A percentile compares a stretch with the other conserved stretches of the same genome.
phyloP scores from a whole-genome alignment of 768 basidiomycete genomes.

The Lepiota brunneoincarnata region DNA sequence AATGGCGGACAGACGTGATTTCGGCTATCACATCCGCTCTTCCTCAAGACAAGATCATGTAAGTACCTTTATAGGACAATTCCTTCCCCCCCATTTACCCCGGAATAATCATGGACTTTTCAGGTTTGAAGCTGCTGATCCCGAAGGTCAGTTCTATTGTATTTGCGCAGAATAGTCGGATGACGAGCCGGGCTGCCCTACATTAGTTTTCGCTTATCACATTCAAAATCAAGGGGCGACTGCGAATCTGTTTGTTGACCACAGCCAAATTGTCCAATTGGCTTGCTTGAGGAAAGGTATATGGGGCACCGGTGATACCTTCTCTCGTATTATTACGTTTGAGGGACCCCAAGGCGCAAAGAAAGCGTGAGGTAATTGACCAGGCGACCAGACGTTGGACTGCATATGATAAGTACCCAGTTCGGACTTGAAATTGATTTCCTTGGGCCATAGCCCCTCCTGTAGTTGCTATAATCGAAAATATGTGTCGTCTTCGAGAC shows the following conservation, averaged over 20 bases:
- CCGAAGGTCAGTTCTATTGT: background rate
- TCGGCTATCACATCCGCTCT: conserved; percentile 36
- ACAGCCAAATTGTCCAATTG: conserved; percentile 42
- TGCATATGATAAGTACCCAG: too few species aligned
- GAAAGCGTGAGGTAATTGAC: background rate
- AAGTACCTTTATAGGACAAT: background rate
- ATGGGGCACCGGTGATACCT: conserved; percentile 43
- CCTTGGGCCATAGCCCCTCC: too few species aligned
- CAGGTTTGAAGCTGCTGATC: conserved; percentile 11
- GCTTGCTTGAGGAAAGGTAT: conserved; percentile 42
- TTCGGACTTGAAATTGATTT: too few species aligned
- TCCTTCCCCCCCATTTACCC: background rate
- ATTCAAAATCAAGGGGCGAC: conserved; percentile 41
- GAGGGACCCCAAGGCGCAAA: conserved; percentile 9
- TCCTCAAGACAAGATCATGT: conserved; percentile 41
- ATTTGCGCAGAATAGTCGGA: background rate
- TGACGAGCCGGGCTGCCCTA: background rate
- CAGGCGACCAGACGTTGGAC: too few species aligned
- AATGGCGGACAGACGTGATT: conserved; percentile 41
- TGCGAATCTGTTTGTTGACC: conserved; percentile 42
- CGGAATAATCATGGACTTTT: background rate
- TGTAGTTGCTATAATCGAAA: too few species aligned
- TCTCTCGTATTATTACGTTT: conserved; percentile 42
- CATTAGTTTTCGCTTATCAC: conserved; percentile 38
- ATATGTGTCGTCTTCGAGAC: too few species aligned